A percentile compares a stretch with the other conserved stretches of the same genome.
phyloP scores from a whole-genome alignment of 257 asterid genomes.

The Thymus quinquecostatus region DNA sequence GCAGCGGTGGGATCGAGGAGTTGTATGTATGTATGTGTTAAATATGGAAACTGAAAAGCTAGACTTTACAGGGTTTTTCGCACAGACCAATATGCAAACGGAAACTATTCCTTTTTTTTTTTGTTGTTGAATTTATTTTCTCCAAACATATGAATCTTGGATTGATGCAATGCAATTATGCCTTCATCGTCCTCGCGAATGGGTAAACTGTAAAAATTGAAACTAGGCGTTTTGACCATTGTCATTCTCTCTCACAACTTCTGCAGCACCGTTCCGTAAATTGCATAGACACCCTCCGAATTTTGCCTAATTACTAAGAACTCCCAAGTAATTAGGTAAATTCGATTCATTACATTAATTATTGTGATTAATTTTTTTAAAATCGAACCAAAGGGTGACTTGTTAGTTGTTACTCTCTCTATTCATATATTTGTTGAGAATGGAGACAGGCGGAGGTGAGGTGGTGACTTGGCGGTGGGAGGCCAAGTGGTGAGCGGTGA shows the following conservation, averaged over 20 bases:
- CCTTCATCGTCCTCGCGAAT: neutral
- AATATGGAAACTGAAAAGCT: conserved; percentile 36
- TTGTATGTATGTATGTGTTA: conserved; percentile 25
- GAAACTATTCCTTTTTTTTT: conserved; percentile 22
- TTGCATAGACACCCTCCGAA: conserved; percentile 21
- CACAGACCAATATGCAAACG: conserved; percentile 11
- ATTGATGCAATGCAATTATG: neutral
- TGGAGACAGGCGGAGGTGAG: too few species aligned
- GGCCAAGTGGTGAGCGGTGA: too few species aligned
- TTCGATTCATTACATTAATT: neutral
- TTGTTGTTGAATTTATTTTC: neutral
- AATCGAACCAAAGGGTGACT: too few species aligned
- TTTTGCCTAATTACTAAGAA: neutral
- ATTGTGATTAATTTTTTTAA: too few species aligned
- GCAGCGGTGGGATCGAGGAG: conserved; percentile 39
- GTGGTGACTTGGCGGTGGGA: too few species aligned
- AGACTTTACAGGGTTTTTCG: conserved; percentile 38
- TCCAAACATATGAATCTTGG: neutral
- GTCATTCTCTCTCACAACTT: neutral
- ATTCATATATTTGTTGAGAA: too few species aligned
- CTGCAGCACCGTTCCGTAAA: neutral
- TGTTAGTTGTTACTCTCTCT: too few species aligned
- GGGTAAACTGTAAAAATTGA: neutral
- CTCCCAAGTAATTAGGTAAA: neutral
- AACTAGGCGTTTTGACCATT: conserved; percentile 15